phyloP scores from a whole-genome alignment of 352 stramenopile genomes.

The Blastocystis sp. region DNA sequence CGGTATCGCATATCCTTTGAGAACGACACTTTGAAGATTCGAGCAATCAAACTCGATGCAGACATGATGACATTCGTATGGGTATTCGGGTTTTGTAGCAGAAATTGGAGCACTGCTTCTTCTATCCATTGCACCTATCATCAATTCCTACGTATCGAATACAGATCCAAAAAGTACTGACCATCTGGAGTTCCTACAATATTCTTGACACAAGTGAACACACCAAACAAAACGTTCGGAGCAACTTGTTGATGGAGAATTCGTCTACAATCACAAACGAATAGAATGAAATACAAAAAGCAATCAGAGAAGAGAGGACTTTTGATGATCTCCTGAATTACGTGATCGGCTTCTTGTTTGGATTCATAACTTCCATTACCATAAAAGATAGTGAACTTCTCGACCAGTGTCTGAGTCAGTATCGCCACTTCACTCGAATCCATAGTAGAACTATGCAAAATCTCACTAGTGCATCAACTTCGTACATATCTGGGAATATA shows the following conservation, averaged over 20 bases:
- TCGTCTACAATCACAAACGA: neutral
- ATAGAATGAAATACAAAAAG: neutral
- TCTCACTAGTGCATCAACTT: neutral
- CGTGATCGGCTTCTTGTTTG: neutral
- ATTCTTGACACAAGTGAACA: constrained; percentile 23
- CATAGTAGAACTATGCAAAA: neutral
- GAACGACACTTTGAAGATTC: constrained; percentile 35
- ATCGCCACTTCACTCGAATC: neutral
- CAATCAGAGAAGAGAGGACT: neutral
- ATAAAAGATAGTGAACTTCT: neutral
- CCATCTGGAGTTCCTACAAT: neutral
- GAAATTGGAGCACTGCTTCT: neutral
- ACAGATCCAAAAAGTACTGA: neutral
- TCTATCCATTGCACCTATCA: neutral
- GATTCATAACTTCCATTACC: neutral
- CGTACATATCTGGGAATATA: neutral
- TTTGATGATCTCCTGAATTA: neutral
- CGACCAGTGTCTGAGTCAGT: neutral
- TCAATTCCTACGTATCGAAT: neutral
- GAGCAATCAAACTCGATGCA: neutral
- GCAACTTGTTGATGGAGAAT: neutral
- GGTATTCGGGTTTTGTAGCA: constrained; percentile 7
- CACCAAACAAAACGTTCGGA: neutral
- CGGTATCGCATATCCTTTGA: constrained; percentile 29
- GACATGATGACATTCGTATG: constrained; percentile 7